Evolutionary conservation across 2,329 filamentous ascomycete genomes (phyloP), one percentile per base, ranked within the genome.

Genomic region (Paracorniculantispora psalliotae): DNA sequence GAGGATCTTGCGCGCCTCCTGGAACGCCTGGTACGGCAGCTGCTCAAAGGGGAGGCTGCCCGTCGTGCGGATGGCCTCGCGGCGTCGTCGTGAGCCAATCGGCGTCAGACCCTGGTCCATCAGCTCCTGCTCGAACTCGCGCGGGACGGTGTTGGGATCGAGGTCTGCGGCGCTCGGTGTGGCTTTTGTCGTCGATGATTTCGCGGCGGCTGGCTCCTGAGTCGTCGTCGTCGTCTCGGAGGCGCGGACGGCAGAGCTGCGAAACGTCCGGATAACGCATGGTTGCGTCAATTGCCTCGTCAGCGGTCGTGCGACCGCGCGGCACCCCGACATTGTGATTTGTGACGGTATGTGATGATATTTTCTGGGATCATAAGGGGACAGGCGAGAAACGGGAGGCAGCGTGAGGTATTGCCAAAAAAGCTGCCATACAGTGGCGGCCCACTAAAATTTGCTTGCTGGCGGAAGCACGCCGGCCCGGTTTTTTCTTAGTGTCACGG

Each of bases 1-100:
- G 59, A 99, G 79, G 51, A 97, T 76, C 71, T 91, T 90, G 63
- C 92, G 85, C 43, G 94, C 94, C 77, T 97, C 92, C 76, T 99
- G 94, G 78, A 97, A 99, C 75, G 91, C 94, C 81, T 97, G 93
- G 77, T 96, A 99, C 19, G 94, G 94, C 65, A 99, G 79, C 71
- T 93, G 89, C 78, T 96, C 91, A 71, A 99, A 97, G 26, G 92
- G 91, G 52, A 96, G 77, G 67, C 88, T 82, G 62, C 81, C 76
- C 39, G 77, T 82, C 67, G 77, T 83, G 68, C 81, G 85, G 61
- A 92, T 73, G 28, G 89, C 89, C 28, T 86, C 84, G 71, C 93
- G 88, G 63, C 92, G 88, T 79, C 92, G 85, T 66, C 92, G 86
- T 48, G 92, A 96, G 53, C 92, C 92, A 67, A 96, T 79, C 55